Conservation (phyloP, 305 asterid genomes). For the Solanum aculeatissimum region DNA sequence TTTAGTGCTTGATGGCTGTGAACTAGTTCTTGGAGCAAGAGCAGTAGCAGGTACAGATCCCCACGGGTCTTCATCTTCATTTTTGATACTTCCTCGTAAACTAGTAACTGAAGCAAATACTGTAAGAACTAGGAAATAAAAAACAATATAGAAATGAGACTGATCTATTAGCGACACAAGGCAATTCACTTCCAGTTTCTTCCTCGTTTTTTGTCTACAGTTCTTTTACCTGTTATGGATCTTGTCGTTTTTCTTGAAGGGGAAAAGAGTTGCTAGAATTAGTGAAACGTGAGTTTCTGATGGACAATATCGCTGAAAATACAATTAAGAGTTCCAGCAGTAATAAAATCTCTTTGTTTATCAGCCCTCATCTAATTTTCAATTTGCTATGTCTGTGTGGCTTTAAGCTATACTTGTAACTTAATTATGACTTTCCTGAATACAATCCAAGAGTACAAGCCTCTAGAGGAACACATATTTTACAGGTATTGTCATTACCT, state of each 20-base stretch:
- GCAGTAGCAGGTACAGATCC: constrained; percentile 22
- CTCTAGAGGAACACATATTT: background rate
- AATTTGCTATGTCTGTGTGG: background rate
- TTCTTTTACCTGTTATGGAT: background rate
- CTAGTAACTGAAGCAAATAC: constrained; percentile 40
- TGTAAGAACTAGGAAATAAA: background rate
- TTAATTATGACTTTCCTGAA: background rate
- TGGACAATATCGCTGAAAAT: background rate
- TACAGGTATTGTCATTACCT: constrained; percentile 24
- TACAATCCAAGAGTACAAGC: background rate
- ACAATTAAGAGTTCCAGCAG: background rate
- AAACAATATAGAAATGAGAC: background rate
- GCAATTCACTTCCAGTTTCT: background rate
- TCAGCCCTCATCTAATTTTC: background rate
- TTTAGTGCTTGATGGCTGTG: constrained; percentile 1
- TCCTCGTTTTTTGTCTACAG: background rate
- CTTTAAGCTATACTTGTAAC: background rate
- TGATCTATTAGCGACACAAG: background rate
- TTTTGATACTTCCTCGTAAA: constrained; percentile 41
- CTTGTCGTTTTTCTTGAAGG: background rate
- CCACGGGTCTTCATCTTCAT: constrained; percentile 52
- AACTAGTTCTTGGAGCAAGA: constrained; percentile 20
- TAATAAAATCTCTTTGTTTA: background rate
- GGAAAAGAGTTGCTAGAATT: background rate
- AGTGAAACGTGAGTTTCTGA: background rate